Percentiles rank a stretch among this genome's conserved stretches.
Evolutionary conservation across 1,139 yeast species (phyloP).

Genomic region (Protomyces arabidopsidicola): DNA sequence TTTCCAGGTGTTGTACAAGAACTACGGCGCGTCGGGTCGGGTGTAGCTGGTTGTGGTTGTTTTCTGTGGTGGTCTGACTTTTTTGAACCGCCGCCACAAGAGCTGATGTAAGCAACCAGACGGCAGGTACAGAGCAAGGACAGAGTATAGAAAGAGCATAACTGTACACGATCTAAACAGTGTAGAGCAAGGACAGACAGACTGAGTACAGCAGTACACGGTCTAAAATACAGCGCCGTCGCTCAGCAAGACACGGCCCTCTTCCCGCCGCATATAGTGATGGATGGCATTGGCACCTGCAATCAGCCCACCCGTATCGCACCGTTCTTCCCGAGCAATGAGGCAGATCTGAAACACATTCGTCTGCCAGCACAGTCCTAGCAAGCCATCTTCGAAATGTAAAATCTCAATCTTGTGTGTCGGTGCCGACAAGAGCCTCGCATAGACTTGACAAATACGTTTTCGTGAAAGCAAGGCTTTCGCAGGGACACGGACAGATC

Average conservation of each 20-base stretch:
- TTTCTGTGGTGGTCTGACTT: background rate
- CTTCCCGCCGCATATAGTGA: constrained; percentile 27
- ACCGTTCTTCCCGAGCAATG: constrained; percentile 4
- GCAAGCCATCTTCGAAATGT: background rate
- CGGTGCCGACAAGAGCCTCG: background rate
- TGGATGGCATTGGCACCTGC: constrained; percentile 25
- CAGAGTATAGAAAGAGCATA: too few species aligned
- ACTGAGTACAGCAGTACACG: too few species aligned
- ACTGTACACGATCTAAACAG: too few species aligned
- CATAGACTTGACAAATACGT: constrained; percentile 1
- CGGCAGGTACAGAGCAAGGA: background rate
- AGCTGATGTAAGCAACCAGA: background rate
- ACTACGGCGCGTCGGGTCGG: background rate
- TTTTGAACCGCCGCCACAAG: background rate
- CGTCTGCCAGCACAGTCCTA: constrained; percentile 25
- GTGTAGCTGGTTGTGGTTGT: background rate
- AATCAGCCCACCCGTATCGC: constrained; percentile 4
- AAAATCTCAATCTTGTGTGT: constrained; percentile 13
- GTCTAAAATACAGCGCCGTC: constrained; percentile 24
- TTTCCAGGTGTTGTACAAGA: too few species aligned
- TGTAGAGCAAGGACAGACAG: too few species aligned
- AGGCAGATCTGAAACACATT: constrained; percentile 26
- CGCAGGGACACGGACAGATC: background rate
- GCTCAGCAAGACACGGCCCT: constrained; percentile 26
- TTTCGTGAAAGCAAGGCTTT: background rate